These are phyloP conservation scores for Shiraia sp. DNA, from an alignment of 2,329 filamentous ascomycete species.

Conservation along the genomic window DNA sequence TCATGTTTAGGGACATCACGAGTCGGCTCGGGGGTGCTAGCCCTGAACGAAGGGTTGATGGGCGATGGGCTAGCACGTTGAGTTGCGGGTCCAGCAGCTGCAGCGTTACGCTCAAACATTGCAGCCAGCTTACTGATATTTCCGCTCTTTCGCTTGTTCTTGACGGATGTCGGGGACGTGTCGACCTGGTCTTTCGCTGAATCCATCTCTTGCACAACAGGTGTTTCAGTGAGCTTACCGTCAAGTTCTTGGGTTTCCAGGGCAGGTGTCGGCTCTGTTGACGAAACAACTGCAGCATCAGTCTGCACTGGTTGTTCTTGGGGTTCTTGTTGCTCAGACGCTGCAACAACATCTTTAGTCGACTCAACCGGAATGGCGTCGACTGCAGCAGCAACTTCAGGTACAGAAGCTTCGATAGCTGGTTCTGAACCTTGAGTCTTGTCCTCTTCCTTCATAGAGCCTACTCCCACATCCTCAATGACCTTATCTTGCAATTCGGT, in stretches of 20 bases:
- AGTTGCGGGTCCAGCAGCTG: slow-evolving; percentile 2
- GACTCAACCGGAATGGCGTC: too few relatives aligned
- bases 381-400: too few relatives aligned
- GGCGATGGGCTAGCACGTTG: background rate
- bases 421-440: too few relatives aligned
- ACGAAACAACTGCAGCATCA: too few relatives aligned
- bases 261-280: too few relatives aligned
- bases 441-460: too few relatives aligned
- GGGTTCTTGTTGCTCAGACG: too few relatives aligned
- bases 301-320: too few relatives aligned
- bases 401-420: too few relatives aligned
- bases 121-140: slow-evolving; percentile 28
- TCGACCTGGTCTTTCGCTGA: slow-evolving; percentile 2
- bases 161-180: slow-evolving; percentile 1
- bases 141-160: slow-evolving; percentile 27
- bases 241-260: background rate
- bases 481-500: background rate
- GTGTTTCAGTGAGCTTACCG: background rate
- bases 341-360: too few relatives aligned
- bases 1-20: background rate
- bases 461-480: too few relatives aligned
- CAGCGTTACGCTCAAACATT: slow-evolving; percentile 13
- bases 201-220: slow-evolving; percentile 8
- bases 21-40: background rate
- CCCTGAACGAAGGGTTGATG: background rate